Evolutionary conservation across 352 stramenopile genomes (phyloP).

Genomic region (Thalassiosira sp.): DNA sequence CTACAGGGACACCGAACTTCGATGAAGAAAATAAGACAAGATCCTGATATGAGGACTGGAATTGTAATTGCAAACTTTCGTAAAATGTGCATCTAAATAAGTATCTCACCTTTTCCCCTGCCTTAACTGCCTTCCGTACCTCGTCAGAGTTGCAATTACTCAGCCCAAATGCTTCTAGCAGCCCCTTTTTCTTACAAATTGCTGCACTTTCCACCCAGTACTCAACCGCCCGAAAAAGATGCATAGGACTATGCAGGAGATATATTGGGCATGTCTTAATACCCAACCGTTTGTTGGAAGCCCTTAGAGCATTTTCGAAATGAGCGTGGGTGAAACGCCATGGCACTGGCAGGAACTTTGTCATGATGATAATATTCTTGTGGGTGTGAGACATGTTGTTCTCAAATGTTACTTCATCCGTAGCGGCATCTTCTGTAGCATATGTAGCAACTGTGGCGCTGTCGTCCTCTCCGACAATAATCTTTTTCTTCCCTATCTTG

Average conservation of each 20-base stretch:
- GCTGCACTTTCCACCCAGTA: constrained; percentile 65
- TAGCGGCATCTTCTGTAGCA: neutral
- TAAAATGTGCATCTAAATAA: neutral
- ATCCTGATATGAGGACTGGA: too few species aligned
- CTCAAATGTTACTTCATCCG: neutral
- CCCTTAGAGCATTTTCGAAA: constrained; percentile 66
- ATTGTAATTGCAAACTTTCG: too few species aligned
- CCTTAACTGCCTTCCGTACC: constrained; percentile 56
- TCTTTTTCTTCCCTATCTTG: constrained; percentile 7
- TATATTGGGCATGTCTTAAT: constrained; percentile 68
- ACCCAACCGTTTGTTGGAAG: constrained; percentile 60
- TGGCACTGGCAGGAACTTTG: constrained; percentile 74
- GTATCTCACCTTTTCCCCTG: constrained; percentile 37
- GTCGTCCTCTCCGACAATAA: constrained; percentile 7
- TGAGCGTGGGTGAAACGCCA: constrained; percentile 63
- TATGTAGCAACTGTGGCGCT: constrained; percentile 1
- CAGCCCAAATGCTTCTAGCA: constrained; percentile 67
- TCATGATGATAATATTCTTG: constrained; percentile 58
- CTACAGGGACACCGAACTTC: constrained; percentile 63
- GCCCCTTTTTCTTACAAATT: constrained; percentile 63
- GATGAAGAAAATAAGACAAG: neutral
- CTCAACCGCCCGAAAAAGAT: constrained; percentile 61
- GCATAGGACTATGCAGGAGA: constrained; percentile 77
- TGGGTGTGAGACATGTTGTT: neutral
- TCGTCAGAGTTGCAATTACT: constrained; percentile 78